A percentile compares a stretch with the other conserved stretches of the same genome.
These are phyloP conservation scores for Apiotrichum porosum DNA, from an alignment of 1,284 basidiomycete genomes.

Conservation along the genomic window DNA sequence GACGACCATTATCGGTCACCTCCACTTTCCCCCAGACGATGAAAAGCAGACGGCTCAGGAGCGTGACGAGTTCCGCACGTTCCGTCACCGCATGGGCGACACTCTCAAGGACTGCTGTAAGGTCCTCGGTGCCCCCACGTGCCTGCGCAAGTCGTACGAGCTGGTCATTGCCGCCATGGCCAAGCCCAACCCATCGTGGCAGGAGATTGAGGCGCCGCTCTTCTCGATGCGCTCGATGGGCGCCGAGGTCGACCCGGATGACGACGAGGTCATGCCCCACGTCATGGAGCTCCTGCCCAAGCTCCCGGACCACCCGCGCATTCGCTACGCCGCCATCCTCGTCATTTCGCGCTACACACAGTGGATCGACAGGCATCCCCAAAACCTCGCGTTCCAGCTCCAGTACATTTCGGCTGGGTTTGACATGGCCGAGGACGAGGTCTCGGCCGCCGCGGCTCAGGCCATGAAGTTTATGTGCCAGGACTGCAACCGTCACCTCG, in stretches of 20 bases:
- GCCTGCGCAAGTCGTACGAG: constrained; percentile 74
- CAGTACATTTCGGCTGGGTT: constrained; percentile 92
- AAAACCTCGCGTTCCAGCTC: constrained; percentile 78
- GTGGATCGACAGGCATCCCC: constrained; percentile 88
- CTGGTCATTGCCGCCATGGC: constrained; percentile 68
- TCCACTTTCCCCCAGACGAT: constrained; percentile 82
- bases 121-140: constrained; percentile 81
- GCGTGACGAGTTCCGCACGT: constrained; percentile 86
- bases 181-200: constrained; percentile 63
- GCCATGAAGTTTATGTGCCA: constrained; percentile 96
- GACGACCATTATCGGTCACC: constrained; percentile 79
- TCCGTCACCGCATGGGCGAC: constrained; percentile 98
- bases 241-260: constrained; percentile 78
- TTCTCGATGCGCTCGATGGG: constrained; percentile 99
- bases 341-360: constrained; percentile 95
- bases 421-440: constrained; percentile 71
- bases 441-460: constrained; percentile 89
- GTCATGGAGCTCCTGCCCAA: constrained; percentile 92
- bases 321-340: constrained; percentile 91
- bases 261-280: constrained; percentile 81
- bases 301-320: constrained; percentile 82
- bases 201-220: constrained; percentile 93
- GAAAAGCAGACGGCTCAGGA: constrained; percentile 76
- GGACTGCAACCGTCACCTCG: constrained; percentile 91
- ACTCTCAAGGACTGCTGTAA: constrained; percentile 98